Conservation (phyloP, 495 filamentous ascomycete species). For the Trypethelium eluteriae region DNA sequence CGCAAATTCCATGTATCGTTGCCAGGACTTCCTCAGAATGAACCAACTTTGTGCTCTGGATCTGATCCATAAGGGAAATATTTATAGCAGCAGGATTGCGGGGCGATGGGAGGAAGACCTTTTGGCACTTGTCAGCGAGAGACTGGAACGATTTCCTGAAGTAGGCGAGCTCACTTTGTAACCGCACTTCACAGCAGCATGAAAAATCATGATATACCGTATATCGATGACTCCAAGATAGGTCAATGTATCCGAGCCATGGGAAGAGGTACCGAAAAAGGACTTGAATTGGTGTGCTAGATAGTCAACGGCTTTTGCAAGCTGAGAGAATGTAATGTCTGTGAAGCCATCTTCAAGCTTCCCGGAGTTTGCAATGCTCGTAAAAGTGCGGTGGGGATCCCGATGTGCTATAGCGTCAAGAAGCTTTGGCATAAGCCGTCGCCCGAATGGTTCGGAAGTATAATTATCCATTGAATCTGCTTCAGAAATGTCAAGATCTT, state of each 20-base stretch:
- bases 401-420: no score
- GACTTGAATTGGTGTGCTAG: not conserved
- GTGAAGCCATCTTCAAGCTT: not conserved
- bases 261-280: not conserved
- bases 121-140: not conserved
- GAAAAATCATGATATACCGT: not conserved
- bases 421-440: no score
- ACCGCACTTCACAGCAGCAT: conserved; percentile 11
- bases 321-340: not conserved
- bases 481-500: no score
- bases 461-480: no score
- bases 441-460: no score
- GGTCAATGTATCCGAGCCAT: not conserved
- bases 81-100: not conserved
- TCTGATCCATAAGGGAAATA: conserved; percentile 1
- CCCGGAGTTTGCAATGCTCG: not conserved
- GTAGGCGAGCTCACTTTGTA: not conserved
- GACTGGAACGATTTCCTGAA: no score
- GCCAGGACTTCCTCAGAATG: not conserved
- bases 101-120: not conserved
- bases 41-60: not conserved
- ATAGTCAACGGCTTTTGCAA: not conserved
- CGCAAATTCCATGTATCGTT: no score
- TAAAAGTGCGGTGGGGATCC: not conserved
- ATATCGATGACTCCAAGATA: not conserved